phyloP scores from a whole-genome alignment of 208 protist genomes.

The Porcisia hertigi region DNA sequence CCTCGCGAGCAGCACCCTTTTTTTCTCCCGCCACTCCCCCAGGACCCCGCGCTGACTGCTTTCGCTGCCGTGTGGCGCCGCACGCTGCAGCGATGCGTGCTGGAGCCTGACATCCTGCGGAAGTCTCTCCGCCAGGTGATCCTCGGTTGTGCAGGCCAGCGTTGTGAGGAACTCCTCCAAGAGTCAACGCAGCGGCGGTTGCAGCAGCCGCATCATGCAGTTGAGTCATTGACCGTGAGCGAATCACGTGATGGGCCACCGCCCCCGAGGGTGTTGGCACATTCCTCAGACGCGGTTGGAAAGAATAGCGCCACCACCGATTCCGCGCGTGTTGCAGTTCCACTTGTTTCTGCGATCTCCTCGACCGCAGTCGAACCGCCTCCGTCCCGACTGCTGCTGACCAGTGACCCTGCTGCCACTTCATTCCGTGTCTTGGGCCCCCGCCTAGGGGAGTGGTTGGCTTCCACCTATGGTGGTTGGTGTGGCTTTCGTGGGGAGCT shows the following conservation, averaged over 20 bases:
- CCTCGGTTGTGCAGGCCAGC: conserved; percentile 26
- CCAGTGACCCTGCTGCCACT: conserved; percentile 14
- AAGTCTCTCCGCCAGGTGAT: conserved; percentile 40
- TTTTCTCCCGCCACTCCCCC: conserved; percentile 52
- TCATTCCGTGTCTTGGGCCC: conserved; percentile 30
- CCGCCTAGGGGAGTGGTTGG: conserved; percentile 27
- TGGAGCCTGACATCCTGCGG: conserved; percentile 28
- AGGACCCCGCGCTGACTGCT: conserved; percentile 41
- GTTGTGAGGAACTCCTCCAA: conserved; percentile 38
- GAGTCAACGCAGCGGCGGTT: conserved; percentile 14
- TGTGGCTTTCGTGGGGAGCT: conserved; percentile 33
- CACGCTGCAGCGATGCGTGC: conserved; percentile 36
- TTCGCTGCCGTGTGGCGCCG: conserved; percentile 57
- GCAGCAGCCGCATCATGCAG: not conserved
- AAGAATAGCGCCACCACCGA: not conserved
- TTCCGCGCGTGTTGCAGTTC: not conserved
- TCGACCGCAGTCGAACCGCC: not conserved
- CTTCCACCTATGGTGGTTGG: conserved; percentile 20
- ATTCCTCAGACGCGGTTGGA: not conserved
- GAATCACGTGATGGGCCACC: not conserved
- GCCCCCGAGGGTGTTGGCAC: not conserved
- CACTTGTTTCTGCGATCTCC: not conserved
- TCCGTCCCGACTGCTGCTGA: conserved; percentile 10
- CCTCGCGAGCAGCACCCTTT: conserved; percentile 44
- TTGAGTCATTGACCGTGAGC: not conserved